Conservation (phyloP, 2,329 filamentous ascomycete genomes). For the Gaeumannomyces tritici region DNA sequence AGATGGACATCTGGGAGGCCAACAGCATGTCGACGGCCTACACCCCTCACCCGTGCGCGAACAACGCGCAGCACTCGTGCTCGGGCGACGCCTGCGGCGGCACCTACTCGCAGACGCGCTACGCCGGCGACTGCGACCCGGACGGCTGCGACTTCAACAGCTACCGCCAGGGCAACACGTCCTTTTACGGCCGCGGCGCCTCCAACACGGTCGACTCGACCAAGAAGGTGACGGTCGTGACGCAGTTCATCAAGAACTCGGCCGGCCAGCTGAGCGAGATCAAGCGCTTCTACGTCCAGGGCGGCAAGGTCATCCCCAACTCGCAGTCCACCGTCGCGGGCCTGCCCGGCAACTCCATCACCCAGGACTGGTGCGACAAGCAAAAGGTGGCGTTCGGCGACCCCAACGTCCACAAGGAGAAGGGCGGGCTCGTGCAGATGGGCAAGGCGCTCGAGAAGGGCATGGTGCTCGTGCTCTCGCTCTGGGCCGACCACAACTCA, state of each 20-base stretch:
- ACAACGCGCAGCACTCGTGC: slow-evolving; percentile 40
- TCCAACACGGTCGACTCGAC: slow-evolving; percentile 46
- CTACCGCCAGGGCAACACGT: slow-evolving; percentile 54
- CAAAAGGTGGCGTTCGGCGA: slow-evolving; percentile 51
- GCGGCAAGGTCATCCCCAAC: slow-evolving; percentile 49
- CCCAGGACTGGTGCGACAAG: slow-evolving; percentile 43
- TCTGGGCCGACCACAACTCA: slow-evolving; percentile 57
- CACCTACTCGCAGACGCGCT: slow-evolving; percentile 42
- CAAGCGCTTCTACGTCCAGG: slow-evolving; percentile 54
- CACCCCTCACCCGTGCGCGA: slow-evolving; percentile 32
- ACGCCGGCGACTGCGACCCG: slow-evolving; percentile 54
- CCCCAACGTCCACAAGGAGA: slow-evolving; percentile 37
- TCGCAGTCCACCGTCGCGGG: slow-evolving; percentile 28
- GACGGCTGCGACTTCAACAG: slow-evolving; percentile 64
- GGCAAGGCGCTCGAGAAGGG: slow-evolving; percentile 28
- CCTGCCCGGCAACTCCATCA: slow-evolving; percentile 38
- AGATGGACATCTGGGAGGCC: slow-evolving; percentile 37
- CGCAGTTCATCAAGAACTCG: slow-evolving; percentile 45
- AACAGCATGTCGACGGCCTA: slow-evolving; percentile 26
- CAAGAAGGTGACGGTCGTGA: slow-evolving; percentile 54
- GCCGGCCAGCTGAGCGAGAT: slow-evolving; percentile 41
- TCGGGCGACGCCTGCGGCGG: slow-evolving; percentile 40
- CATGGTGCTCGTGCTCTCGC: slow-evolving; percentile 39
- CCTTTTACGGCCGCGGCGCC: slow-evolving; percentile 48
- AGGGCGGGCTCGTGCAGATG: slow-evolving; percentile 52